Percentiles rank a stretch among this genome's conserved stretches.
Conservation (phyloP, 306 rosid species). For the Coriaria nepalensis region DNA sequence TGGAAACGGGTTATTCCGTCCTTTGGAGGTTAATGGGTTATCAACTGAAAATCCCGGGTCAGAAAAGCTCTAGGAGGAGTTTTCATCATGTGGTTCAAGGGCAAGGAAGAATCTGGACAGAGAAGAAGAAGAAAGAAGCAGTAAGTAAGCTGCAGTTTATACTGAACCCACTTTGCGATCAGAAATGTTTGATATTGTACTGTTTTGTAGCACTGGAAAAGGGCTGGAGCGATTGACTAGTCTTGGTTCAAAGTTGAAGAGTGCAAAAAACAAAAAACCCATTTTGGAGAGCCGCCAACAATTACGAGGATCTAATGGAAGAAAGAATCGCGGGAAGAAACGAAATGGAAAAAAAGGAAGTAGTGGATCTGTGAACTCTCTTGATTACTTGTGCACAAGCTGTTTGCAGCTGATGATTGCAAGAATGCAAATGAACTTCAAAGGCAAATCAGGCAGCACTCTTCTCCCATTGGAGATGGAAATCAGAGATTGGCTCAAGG, state of each 20-base stretch:
- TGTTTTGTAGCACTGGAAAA: conserved; percentile 44
- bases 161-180: conserved; percentile 53
- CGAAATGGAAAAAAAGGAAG: conserved; percentile 53
- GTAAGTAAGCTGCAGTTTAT: conserved; percentile 64
- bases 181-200: conserved; percentile 39
- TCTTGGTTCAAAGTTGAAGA: conserved; percentile 50
- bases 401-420: conserved; percentile 85
- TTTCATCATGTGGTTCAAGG: conserved; percentile 22
- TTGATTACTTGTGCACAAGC: conserved; percentile 76
- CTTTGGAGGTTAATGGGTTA: conserved; percentile 21
- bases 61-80: conserved; percentile 22
- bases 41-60: conserved; percentile 13
- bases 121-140: conserved; percentile 59
- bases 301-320: conserved; percentile 26
- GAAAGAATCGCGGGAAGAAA: conserved; percentile 65
- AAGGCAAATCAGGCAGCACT: conserved; percentile 61
- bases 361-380: conserved; percentile 82
- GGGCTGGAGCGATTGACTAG: conserved; percentile 29
- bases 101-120: conserved; percentile 42
- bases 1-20: conserved; percentile 34
- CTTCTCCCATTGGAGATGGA: conserved; percentile 70
- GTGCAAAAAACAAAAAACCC: conserved; percentile 15
- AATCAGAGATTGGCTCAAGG: conserved; percentile 85
- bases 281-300: conserved; percentile 17
- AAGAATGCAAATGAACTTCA: conserved; percentile 55